Evolutionary conservation across 108 stramenopile species (phyloP).

Genomic region (Nannochloropsis salina): DNA sequence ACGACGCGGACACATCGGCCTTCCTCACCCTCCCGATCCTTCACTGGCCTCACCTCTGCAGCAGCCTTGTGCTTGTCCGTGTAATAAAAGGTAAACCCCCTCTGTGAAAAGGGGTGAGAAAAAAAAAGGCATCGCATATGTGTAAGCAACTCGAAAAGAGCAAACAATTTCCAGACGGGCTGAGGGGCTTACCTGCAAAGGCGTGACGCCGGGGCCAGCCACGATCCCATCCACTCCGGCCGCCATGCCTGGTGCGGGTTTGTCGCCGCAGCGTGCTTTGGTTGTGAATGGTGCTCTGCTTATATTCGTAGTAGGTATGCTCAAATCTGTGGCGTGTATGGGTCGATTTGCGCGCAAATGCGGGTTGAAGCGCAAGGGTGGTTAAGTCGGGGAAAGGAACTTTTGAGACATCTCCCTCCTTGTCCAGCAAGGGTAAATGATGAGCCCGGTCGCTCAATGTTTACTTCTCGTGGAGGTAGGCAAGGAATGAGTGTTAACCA

Average conservation of each 20-base stretch:
- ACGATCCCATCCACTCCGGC: background rate
- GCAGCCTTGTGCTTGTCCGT: background rate
- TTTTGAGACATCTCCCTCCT: too few species aligned
- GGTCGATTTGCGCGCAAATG: too few species aligned
- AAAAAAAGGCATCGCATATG: background rate
- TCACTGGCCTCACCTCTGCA: background rate
- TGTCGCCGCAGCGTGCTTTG: background rate
- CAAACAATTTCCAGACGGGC: background rate
- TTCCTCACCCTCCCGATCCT: background rate
- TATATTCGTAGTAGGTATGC: background rate
- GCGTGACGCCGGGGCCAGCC: constrained; percentile 9
- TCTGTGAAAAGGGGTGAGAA: background rate
- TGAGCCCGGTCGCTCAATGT: too few species aligned
- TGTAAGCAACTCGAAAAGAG: too few species aligned
- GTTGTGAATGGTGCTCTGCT: background rate
- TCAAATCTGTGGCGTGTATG: too few species aligned
- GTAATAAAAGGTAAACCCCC: constrained; percentile 17
- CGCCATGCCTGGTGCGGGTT: background rate
- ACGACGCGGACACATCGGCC: background rate
- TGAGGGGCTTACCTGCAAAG: constrained; percentile 13
- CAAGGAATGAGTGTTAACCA: too few species aligned
- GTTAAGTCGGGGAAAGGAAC: too few species aligned
- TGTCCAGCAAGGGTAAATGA: too few species aligned
- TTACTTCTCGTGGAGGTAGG: too few species aligned
- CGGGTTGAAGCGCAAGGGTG: too few species aligned